A percentile compares a stretch with the other conserved stretches of the same genome.
Conservation (phyloP, 2,329 filamentous ascomycete species). For the Colletotrichum melonis region DNA sequence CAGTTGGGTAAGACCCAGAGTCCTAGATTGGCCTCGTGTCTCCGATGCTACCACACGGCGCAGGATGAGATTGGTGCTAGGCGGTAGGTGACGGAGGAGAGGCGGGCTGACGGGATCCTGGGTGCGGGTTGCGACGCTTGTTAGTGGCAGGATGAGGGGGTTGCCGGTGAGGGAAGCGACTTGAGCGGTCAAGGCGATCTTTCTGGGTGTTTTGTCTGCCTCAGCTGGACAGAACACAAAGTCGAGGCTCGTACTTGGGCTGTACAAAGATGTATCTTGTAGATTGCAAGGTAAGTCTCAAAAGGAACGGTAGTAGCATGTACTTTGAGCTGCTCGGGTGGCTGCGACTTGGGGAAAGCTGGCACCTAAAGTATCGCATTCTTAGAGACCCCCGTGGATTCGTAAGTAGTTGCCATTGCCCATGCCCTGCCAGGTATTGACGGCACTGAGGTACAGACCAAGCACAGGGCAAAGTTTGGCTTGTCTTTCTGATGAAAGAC, state of each 20-base stretch:
- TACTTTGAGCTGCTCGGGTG: not conserved
- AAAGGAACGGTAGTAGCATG: not conserved
- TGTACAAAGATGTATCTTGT: not conserved
- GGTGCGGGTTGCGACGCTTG: slow-evolving; percentile 22
- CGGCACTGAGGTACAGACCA: not conserved
- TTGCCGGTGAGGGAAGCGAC: slow-evolving; percentile 4
- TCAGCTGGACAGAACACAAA: not conserved
- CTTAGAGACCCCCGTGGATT: not conserved
- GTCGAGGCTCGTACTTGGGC: not conserved
- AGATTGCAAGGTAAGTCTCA: slow-evolving; percentile 10
- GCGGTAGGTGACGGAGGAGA: not conserved
- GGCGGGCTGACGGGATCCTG: not conserved
- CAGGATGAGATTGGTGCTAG: not conserved
- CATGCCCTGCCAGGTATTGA: not conserved
- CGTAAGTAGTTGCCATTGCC: too few species aligned
- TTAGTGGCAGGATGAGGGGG: slow-evolving; percentile 6
- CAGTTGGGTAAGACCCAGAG: not conserved
- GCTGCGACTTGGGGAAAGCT: not conserved
- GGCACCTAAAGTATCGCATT: not conserved
- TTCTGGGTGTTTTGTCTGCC: not conserved
- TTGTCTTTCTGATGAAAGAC: not conserved
- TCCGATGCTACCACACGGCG: slow-evolving; percentile 20
- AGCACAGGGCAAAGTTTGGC: not conserved
- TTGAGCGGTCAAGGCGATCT: slow-evolving; percentile 13
- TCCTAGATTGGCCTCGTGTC: slow-evolving; percentile 2